Conservation (phyloP, 176 grass and related monocot genomes). For the Hordeum vulgare region DNA sequence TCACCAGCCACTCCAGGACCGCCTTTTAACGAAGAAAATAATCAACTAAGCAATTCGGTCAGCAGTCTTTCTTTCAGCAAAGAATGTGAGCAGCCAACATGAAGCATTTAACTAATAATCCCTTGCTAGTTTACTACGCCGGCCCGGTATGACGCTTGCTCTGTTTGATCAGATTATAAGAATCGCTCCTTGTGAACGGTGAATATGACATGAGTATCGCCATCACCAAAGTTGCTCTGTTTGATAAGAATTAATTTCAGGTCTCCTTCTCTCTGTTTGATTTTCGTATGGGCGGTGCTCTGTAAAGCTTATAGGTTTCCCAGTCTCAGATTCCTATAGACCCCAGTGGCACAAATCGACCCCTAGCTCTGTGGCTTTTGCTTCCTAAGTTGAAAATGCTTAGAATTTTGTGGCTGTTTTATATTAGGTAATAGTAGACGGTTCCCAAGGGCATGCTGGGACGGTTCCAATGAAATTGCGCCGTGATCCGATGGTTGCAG, state of each 20-base stretch:
- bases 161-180: not conserved
- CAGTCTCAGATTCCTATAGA: not conserved
- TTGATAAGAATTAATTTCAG: not conserved
- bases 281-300: not conserved
- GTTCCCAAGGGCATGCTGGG: slow-evolving; percentile 86
- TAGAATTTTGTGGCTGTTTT: not conserved
- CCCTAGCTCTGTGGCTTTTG: not conserved
- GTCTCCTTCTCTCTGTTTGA: not conserved
- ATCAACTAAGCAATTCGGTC: not conserved
- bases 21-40: not conserved
- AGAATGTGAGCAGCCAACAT: not conserved
- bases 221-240: not conserved
- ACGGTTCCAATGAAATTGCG: slow-evolving; percentile 97
- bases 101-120: not conserved
- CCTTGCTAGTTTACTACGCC: not conserved
- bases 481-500: slow-evolving; percentile 88
- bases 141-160: too few species aligned
- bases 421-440: slow-evolving; percentile 71
- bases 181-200: not conserved
- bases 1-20: not conserved
- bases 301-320: not conserved
- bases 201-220: not conserved
- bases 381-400: not conserved
- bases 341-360: not conserved
- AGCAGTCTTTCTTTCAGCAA: not conserved